A percentile compares a stretch with the other conserved stretches of the same genome.
Evolutionary conservation across 352 stramenopile genomes (phyloP).

Genomic region (Saprolegnia diclina): DNA sequence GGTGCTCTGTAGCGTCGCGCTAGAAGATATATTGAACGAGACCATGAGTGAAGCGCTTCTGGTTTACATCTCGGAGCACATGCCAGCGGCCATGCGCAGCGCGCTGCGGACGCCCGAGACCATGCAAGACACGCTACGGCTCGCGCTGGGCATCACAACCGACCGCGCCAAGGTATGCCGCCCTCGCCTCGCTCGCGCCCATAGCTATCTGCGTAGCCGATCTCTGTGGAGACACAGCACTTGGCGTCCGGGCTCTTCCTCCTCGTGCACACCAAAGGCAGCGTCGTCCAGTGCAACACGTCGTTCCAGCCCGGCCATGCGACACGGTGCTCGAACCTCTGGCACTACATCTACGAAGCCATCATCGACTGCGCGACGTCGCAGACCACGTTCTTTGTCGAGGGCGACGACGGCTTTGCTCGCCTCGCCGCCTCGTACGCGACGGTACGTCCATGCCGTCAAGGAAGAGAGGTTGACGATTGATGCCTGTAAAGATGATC

Average conservation of each 20-base stretch:
- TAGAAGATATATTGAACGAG: slow-evolving; percentile 17
- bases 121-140: background rate
- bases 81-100: slow-evolving; percentile 18
- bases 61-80: slow-evolving; percentile 10
- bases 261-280: slow-evolving; percentile 22
- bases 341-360: background rate
- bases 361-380: slow-evolving; percentile 5
- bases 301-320: slow-evolving; percentile 11
- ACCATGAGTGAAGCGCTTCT: slow-evolving; percentile 20
- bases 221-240: slow-evolving; percentile 10
- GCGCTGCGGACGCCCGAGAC: slow-evolving; percentile 1
- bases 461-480: too few species aligned
- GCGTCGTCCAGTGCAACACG: slow-evolving; percentile 13
- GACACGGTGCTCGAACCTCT: slow-evolving; percentile 2
- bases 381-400: slow-evolving; percentile 4
- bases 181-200: background rate
- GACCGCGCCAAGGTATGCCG: slow-evolving; percentile 11
- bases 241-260: slow-evolving; percentile 6
- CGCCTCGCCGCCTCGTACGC: slow-evolving; percentile 4
- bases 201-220: background rate
- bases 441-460: slow-evolving; percentile 1
- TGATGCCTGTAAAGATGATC: too few species aligned
- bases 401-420: background rate
- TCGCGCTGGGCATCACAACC: background rate
- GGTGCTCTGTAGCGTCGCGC: background rate